Evolutionary conservation across 169 alveolate genomes (phyloP), one percentile per base, ranked within the genome.

Genomic region (Fabrea salina): DNA sequence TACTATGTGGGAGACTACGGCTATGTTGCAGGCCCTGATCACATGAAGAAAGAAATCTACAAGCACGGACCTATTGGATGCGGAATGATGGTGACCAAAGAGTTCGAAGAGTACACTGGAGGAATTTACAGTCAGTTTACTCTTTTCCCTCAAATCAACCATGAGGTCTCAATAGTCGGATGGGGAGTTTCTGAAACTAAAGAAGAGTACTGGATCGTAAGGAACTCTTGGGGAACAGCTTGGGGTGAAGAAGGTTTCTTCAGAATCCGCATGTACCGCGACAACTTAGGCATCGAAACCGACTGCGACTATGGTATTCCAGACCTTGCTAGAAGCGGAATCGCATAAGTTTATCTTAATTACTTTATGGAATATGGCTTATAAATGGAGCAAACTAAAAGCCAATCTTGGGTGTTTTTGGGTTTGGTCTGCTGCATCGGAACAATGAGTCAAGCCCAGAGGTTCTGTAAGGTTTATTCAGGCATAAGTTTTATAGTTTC

Each of bases 31-130:
- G 75, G 75, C 8, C 57, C 50, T 64, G 41, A 22, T 0, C n/a
- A 35, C 58, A 92, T 92, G 94, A 89, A 89, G 82, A 71, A 83
- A 25, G 96, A 92, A 82, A 89, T 92, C 74, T 87, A 64, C 40
- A 74, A 50, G 40, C 80, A 90, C n/a, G 96, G 96, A 43, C 96
- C 96, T 4, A 87, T 92, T 57, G 79, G 89, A 56, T 92, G 96
- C 67, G 93, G 91, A 40, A 87, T 92, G 25, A 61, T 57, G 33
- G 91, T 85, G 3, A 79, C 94, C n/a, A 67, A 68, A 51, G 71
- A 75, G 51, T 88, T 92, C 58, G 89, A 80, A 51, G 83, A 64
- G 6, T 92, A 92, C 68, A 68, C 64, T 6, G 91, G 94, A 30
- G 96, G 96, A 27, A 86, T 92, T 37, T 88, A 61, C 74, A 47